These are phyloP conservation scores for Spergularia azorica DNA, from an alignment of 179 eudicot species.

Conservation along the genomic window DNA sequence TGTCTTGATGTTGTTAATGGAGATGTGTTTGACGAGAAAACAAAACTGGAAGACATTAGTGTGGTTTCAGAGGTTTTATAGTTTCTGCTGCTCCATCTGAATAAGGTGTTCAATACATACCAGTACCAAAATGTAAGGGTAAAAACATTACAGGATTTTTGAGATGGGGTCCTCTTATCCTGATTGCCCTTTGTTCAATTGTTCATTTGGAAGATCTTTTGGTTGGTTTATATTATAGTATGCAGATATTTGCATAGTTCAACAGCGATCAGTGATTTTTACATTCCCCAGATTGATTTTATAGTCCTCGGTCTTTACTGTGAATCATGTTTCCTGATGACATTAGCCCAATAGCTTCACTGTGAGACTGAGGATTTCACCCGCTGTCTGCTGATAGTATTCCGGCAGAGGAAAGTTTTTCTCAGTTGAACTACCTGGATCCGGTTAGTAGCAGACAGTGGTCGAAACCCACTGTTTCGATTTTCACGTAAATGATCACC, in stretches of 20 bases:
- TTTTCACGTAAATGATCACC: too few species aligned
- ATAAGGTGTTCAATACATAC: background rate
- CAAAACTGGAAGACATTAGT: slow-evolving; percentile 32
- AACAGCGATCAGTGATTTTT: too few species aligned
- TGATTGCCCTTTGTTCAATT: slow-evolving; percentile 2
- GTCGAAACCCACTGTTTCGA: too few species aligned
- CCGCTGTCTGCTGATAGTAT: too few species aligned
- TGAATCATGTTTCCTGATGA: too few species aligned
- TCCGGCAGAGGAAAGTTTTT: too few species aligned
- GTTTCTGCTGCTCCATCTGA: background rate
- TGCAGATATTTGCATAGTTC: background rate
- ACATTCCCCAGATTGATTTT: too few species aligned
- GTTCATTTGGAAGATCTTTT: background rate
- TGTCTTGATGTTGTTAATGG: slow-evolving; percentile 28
- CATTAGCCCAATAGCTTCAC: too few species aligned
- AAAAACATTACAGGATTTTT: background rate
- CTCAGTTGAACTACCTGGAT: too few species aligned
- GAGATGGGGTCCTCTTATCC: slow-evolving; percentile 25
- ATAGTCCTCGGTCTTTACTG: too few species aligned
- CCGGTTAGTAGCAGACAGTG: too few species aligned
- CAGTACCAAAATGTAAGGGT: slow-evolving; percentile 8
- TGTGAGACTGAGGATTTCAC: too few species aligned
- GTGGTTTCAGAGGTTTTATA: background rate
- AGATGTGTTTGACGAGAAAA: slow-evolving; percentile 25
- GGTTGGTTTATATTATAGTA: background rate